Evolutionary conservation across 2,329 filamentous ascomycete species (phyloP).

Genomic region (Rhinocladiella mackenziei): DNA sequence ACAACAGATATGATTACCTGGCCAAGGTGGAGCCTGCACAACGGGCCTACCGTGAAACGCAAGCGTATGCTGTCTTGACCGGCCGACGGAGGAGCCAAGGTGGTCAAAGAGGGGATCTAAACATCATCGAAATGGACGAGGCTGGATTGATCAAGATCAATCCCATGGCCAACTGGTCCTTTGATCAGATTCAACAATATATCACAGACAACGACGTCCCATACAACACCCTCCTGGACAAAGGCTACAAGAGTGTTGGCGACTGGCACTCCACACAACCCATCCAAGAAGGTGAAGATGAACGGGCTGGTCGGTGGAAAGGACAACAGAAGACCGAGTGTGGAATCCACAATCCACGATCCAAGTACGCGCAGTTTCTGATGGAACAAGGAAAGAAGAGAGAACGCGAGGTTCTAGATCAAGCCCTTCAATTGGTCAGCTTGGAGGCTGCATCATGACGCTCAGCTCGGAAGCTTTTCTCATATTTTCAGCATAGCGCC

Average conservation of each 20-base stretch:
- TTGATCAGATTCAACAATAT: constrained; percentile 84
- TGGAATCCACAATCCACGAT: constrained; percentile 97
- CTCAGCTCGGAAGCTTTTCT: background rate
- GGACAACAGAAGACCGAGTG: constrained; percentile 94
- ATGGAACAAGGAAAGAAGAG: constrained; percentile 67
- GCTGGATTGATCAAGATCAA: constrained; percentile 94
- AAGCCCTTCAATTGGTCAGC: constrained; percentile 37
- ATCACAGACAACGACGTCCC: constrained; percentile 81
- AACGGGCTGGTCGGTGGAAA: constrained; percentile 95
- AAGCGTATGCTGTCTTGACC: constrained; percentile 86
- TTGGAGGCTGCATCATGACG: constrained; percentile 14
- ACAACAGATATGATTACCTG: constrained; percentile 91
- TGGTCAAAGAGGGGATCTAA: constrained; percentile 82
- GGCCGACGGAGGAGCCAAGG: constrained; percentile 89
- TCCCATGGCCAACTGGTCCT: constrained; percentile 90
- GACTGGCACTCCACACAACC: constrained; percentile 97
- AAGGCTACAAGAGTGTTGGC: constrained; percentile 95
- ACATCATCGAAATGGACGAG: constrained; percentile 90
- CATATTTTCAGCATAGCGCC: constrained; percentile 26
- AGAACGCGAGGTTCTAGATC: constrained; percentile 53
- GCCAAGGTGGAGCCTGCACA: constrained; percentile 97
- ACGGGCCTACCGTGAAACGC: constrained; percentile 80
- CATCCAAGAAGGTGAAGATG: constrained; percentile 85
- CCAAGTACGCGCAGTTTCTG: constrained; percentile 82
- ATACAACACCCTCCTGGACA: constrained; percentile 86